phyloP scores from a whole-genome alignment of 345 rosid genomes.

The Populus euphratica region DNA sequence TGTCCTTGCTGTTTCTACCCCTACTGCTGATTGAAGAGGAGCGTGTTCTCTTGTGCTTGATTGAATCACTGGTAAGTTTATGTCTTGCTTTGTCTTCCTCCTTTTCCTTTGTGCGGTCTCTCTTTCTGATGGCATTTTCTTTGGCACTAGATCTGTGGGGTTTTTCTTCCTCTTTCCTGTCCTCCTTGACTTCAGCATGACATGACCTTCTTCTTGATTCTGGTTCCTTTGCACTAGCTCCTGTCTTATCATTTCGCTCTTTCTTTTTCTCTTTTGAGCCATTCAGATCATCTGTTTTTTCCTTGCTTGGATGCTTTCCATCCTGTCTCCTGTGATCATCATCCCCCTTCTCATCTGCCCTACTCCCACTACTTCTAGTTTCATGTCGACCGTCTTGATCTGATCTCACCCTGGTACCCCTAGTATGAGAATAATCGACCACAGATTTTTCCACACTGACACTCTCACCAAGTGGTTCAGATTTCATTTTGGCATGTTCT shows the following conservation, averaged over 20 bases:
- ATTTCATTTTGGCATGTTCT: slow-evolving; percentile 10
- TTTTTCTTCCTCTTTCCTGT: slow-evolving; percentile 53
- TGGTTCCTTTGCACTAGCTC: slow-evolving; percentile 45
- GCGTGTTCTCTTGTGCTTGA: slow-evolving; percentile 63
- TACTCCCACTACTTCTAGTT: slow-evolving; percentile 35
- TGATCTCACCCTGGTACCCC: slow-evolving; percentile 34
- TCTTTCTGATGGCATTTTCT: slow-evolving; percentile 47
- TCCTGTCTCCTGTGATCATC: slow-evolving; percentile 37
- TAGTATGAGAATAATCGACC: slow-evolving; percentile 31
- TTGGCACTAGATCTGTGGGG: slow-evolving; percentile 42
- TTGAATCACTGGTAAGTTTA: slow-evolving; percentile 43
- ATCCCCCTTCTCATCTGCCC: slow-evolving; percentile 34
- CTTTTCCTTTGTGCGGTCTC: slow-evolving; percentile 45
- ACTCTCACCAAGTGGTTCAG: slow-evolving; percentile 25
- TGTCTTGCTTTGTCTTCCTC: slow-evolving; percentile 50
- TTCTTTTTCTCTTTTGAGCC: slow-evolving; percentile 47
- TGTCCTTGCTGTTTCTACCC: slow-evolving; percentile 53
- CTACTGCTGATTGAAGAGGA: slow-evolving; percentile 57
- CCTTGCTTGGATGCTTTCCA: slow-evolving; percentile 46
- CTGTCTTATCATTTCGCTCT: slow-evolving; percentile 38
- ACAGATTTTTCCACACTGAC: slow-evolving; percentile 23
- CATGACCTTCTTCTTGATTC: slow-evolving; percentile 50
- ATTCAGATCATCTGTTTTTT: slow-evolving; percentile 42
- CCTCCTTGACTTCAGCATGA: slow-evolving; percentile 43
- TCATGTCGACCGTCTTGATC: slow-evolving; percentile 39